phyloP scores from a whole-genome alignment of 2,329 filamentous ascomycete species.

The Penicillium sp. region DNA sequence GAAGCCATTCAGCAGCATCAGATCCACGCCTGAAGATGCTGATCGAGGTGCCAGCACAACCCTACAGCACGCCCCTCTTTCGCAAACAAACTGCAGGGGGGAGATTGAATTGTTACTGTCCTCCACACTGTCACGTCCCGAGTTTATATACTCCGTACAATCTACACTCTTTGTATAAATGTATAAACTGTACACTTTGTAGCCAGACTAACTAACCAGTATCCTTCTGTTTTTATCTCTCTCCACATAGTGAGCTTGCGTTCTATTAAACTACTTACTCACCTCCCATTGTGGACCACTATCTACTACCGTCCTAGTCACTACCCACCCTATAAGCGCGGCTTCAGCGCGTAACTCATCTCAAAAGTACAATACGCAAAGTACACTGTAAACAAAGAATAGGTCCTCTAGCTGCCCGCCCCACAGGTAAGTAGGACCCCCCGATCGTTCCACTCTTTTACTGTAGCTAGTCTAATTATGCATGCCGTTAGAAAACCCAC shows the following conservation, averaged over 20 bases:
- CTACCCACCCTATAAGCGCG: neutral
- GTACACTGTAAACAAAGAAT: neutral
- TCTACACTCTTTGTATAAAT: neutral
- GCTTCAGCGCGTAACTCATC: neutral
- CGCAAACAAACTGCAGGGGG: neutral
- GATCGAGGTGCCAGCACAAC: slow-evolving; percentile 11
- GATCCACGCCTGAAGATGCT: slow-evolving; percentile 2
- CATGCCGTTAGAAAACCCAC: neutral
- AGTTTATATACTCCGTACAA: neutral
- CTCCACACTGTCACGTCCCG: slow-evolving; percentile 1
- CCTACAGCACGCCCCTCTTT: slow-evolving; percentile 6
- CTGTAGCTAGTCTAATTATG: neutral
- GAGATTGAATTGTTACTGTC: neutral
- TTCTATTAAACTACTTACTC: slow-evolving; percentile 2
- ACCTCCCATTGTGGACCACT: neutral
- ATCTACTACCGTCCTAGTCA: neutral
- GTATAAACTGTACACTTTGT: too few relatives aligned
- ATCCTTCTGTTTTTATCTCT: neutral
- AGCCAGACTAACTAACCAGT: neutral
- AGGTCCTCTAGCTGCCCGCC: neutral
- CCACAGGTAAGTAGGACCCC: neutral
- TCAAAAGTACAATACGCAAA: slow-evolving; percentile 1
- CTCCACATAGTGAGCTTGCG: neutral
- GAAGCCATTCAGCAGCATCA: slow-evolving; percentile 2
- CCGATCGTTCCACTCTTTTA: neutral